phyloP scores from a whole-genome alignment of 202 grass and related monocot genomes.

The Zizania palustris region DNA sequence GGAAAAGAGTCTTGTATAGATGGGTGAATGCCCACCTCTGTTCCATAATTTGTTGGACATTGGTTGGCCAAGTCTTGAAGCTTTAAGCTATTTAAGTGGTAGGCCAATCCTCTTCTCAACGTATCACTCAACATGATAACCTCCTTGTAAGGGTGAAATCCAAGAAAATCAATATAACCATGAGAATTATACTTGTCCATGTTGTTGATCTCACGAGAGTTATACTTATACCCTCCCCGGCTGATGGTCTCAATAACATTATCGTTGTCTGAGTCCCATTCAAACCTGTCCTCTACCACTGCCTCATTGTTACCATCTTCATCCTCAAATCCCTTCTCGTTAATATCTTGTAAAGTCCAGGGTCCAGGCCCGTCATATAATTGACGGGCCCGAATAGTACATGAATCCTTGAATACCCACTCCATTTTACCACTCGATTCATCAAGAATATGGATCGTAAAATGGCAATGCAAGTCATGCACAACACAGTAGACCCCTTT shows the following conservation, averaged over 20 bases:
- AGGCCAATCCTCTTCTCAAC: not conserved
- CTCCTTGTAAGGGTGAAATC: constrained; percentile 27
- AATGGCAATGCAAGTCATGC: not conserved
- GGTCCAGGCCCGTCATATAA: constrained; percentile 10
- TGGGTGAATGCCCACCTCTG: not conserved
- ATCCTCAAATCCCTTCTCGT: not conserved
- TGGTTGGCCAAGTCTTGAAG: not conserved
- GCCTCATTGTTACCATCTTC: constrained; percentile 16
- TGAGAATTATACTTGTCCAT: not conserved
- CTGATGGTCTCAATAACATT: not conserved
- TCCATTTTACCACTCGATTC: constrained; percentile 10
- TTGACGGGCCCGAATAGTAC: not conserved
- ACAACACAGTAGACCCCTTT: constrained; percentile 5
- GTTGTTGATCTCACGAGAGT: too few relatives aligned
- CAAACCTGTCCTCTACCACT: not conserved
- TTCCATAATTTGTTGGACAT: not conserved
- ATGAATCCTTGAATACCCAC: not conserved
- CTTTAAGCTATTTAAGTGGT: constrained; percentile 2
- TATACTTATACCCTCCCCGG: not conserved
- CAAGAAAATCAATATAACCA: constrained; percentile 6
- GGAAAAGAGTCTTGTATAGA: constrained; percentile 1
- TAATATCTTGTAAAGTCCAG: constrained; percentile 28
- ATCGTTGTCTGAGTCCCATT: constrained; percentile 29
- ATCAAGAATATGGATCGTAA: constrained; percentile 1
- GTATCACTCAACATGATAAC: constrained; percentile 7